These are phyloP conservation scores for Candida mesenterica DNA, from an alignment of 1,139 yeast species.

Conservation along the genomic window DNA sequence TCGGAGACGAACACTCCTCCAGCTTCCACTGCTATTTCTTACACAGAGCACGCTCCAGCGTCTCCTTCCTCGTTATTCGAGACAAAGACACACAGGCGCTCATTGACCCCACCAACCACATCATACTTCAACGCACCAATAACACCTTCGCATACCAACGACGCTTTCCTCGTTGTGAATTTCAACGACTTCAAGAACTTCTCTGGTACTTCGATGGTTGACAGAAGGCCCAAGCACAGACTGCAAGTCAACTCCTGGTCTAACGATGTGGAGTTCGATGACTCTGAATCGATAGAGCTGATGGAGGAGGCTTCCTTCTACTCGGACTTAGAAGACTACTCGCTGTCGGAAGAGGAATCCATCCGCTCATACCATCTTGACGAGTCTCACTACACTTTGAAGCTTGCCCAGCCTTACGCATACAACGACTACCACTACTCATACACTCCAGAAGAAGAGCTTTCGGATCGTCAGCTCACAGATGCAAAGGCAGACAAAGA, in stretches of 20 bases:
- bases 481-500: constrained; percentile 25
- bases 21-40: constrained; percentile 2
- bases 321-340: constrained; percentile 1
- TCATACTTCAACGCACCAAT: constrained; percentile 1
- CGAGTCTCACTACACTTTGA: constrained; percentile 8
- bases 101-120: background rate
- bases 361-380: constrained; percentile 14
- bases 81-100: background rate
- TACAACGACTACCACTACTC: constrained; percentile 17
- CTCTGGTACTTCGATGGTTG: constrained; percentile 29
- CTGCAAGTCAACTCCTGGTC: constrained; percentile 3
- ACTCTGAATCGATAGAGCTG: constrained; percentile 19
- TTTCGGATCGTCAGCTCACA: constrained; percentile 7
- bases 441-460: constrained; percentile 11
- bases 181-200: constrained; percentile 28
- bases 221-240: background rate
- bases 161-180: constrained; percentile 27
- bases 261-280: constrained; percentile 10
- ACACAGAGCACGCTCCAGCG: constrained; percentile 1
- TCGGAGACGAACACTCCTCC: constrained; percentile 1
- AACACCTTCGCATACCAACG: constrained; percentile 18
- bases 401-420: constrained; percentile 7
- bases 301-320: constrained; percentile 14
- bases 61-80: constrained; percentile 1
- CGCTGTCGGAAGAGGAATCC: constrained; percentile 18